These are phyloP conservation scores for Cystobasidium slooffiae DNA, from an alignment of 1,284 basidiomycete genomes.

Conservation along the genomic window DNA sequence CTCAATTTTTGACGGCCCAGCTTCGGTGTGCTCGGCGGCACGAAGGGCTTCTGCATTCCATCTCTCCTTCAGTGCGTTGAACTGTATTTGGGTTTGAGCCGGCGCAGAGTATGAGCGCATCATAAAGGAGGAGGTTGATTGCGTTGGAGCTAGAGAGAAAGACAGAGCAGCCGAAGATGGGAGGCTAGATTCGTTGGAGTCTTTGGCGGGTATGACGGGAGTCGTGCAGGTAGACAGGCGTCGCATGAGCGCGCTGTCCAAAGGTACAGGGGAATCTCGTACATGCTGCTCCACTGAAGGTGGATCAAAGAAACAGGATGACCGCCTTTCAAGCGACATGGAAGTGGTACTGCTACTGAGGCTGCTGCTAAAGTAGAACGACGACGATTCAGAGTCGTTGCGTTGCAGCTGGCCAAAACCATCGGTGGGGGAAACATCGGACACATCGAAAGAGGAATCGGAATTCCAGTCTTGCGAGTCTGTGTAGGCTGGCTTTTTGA, in stretches of 20 bases:
- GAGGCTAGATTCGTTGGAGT: not conserved
- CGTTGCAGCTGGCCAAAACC: not conserved
- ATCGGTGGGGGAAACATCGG: not conserved
- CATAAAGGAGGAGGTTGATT: conserved; percentile 31
- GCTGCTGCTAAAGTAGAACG: conserved; percentile 1
- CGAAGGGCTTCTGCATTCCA: conserved; percentile 35
- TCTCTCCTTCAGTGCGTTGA: conserved; percentile 9
- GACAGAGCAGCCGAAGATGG: conserved; percentile 2
- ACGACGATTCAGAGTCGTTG: conserved; percentile 3
- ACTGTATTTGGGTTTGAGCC: conserved; percentile 30
- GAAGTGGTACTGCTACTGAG: conserved; percentile 22
- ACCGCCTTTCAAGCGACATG: conserved; percentile 25
- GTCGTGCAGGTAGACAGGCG: conserved; percentile 14
- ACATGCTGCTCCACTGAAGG: not conserved
- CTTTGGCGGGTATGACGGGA: conserved; percentile 1
- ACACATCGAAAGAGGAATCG: conserved; percentile 26
- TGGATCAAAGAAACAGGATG: conserved; percentile 35
- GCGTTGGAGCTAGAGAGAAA: conserved; percentile 5
- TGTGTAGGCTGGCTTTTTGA: not conserved
- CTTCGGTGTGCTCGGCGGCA: conserved; percentile 2
- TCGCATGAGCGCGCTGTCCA: conserved; percentile 19
- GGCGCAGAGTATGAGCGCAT: conserved; percentile 40
- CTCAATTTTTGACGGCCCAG: not conserved
- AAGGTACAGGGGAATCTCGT: conserved; percentile 9
- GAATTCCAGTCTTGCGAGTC: conserved; percentile 11